phyloP scores from a whole-genome alignment of 2,329 filamentous ascomycete genomes.

The Pyricularia sp. region DNA sequence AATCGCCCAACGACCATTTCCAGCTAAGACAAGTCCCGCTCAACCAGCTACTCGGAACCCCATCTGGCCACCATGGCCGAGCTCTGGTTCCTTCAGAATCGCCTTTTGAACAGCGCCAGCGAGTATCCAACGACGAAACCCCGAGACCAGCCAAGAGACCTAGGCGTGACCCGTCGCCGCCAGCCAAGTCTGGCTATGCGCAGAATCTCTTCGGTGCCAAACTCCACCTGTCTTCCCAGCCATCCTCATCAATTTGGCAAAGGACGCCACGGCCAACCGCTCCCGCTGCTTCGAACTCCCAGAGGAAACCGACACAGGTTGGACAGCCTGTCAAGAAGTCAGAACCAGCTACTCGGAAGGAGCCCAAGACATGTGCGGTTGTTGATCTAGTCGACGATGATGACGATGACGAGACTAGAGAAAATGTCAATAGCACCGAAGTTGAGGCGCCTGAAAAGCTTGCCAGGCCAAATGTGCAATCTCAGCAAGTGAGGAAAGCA shows the following conservation, averaged over 20 bases:
- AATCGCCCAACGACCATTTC: slow-evolving; percentile 19
- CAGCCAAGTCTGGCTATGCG: slow-evolving; percentile 35
- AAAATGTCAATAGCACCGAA: background rate
- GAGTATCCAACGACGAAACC: slow-evolving; percentile 4
- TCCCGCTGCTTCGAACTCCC: background rate
- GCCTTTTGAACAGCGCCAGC: slow-evolving; percentile 49
- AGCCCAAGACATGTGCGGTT: background rate
- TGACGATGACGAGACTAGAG: background rate
- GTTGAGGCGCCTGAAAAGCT: background rate
- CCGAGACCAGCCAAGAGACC: slow-evolving; percentile 25
- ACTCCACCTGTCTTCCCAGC: slow-evolving; percentile 27
- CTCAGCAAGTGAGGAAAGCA: background rate
- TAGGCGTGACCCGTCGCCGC: slow-evolving; percentile 22
- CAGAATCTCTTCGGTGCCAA: slow-evolving; percentile 36
- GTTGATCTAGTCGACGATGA: background rate
- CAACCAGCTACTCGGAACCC: slow-evolving; percentile 52
- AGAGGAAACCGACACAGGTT: background rate
- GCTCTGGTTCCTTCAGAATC: slow-evolving; percentile 43
- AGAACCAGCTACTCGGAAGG: background rate
- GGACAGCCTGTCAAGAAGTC: background rate
- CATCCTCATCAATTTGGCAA: slow-evolving; percentile 16
- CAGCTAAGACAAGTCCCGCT: slow-evolving; percentile 29
- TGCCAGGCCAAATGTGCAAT: background rate
- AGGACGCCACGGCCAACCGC: background rate
- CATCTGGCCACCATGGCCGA: slow-evolving; percentile 49